These are phyloP conservation scores for Oryza meyeriana DNA, from an alignment of 176 grass and related monocot species.

Conservation along the genomic window DNA sequence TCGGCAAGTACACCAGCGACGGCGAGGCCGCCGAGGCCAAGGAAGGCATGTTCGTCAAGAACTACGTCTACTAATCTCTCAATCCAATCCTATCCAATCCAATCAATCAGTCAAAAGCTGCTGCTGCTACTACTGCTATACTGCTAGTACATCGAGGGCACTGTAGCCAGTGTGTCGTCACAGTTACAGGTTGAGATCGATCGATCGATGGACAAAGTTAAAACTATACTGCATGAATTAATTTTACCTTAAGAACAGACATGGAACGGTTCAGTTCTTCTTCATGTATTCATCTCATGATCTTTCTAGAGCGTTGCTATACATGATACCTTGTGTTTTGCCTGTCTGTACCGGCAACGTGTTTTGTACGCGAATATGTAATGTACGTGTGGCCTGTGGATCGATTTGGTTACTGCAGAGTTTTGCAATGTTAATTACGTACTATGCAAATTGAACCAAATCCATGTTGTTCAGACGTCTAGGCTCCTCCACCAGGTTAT, in stretches of 20 bases:
- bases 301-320: conserved; percentile 2
- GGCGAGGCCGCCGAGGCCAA: conserved; percentile 77
- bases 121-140: conserved; percentile 10
- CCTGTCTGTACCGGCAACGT: not conserved
- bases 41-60: conserved; percentile 95
- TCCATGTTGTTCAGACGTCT: no score
- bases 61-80: conserved; percentile 79
- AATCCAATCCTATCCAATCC: not conserved
- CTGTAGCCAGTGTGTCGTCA: conserved; percentile 33
- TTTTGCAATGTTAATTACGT: not conserved
- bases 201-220: not conserved
- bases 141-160: conserved; percentile 30
- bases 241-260: conserved; percentile 6
- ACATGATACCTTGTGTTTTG: not conserved
- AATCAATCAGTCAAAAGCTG: not conserved
- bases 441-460: no score
- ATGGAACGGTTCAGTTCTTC: conserved; percentile 16
- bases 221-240: not conserved
- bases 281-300: conserved; percentile 21
- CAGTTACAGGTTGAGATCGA: conserved; percentile 26
- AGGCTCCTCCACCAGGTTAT: no score
- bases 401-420: conserved; percentile 24
- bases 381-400: not conserved
- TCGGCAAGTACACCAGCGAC: conserved; percentile 90
- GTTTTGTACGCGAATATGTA: not conserved